Percentiles rank a stretch among this genome's conserved stretches.
Conservation (phyloP, 306 rosid genomes). For the Rosa multiflora region DNA sequence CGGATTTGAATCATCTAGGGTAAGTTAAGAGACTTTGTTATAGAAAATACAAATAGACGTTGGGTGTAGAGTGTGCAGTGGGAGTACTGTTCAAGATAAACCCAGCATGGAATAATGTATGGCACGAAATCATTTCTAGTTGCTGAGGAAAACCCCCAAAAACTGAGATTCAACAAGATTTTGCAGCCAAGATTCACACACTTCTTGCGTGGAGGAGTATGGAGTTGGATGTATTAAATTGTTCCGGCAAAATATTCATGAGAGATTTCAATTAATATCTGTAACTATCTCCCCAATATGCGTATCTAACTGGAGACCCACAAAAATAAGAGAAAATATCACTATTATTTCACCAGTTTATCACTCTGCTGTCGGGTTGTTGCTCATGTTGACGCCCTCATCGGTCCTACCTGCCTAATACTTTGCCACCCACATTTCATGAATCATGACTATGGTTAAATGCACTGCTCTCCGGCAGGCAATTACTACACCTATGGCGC, state of each 20-base stretch:
- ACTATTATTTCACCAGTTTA: background rate
- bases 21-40: background rate
- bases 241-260: conserved; percentile 21
- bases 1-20: background rate
- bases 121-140: background rate
- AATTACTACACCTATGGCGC: background rate
- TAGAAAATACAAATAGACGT: background rate
- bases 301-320: conserved; percentile 7
- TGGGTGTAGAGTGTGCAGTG: background rate
- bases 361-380: conserved; percentile 18
- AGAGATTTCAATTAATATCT: conserved; percentile 20
- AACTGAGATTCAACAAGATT: background rate
- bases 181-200: conserved; percentile 6
- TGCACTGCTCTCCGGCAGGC: background rate
- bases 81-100: background rate
- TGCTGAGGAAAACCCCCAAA: background rate
- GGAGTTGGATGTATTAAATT: background rate
- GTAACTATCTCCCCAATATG: background rate
- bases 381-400: conserved; percentile 12
- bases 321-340: background rate
- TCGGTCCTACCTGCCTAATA: conserved; percentile 26
- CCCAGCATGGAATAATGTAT: conserved; percentile 5
- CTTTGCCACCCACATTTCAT: conserved; percentile 20
- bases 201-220: conserved; percentile 6
- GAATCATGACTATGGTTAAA: conserved; percentile 6